Evolutionary conservation across 768 basidiomycete genomes (phyloP).

Genomic region (Mycena filopes): DNA sequence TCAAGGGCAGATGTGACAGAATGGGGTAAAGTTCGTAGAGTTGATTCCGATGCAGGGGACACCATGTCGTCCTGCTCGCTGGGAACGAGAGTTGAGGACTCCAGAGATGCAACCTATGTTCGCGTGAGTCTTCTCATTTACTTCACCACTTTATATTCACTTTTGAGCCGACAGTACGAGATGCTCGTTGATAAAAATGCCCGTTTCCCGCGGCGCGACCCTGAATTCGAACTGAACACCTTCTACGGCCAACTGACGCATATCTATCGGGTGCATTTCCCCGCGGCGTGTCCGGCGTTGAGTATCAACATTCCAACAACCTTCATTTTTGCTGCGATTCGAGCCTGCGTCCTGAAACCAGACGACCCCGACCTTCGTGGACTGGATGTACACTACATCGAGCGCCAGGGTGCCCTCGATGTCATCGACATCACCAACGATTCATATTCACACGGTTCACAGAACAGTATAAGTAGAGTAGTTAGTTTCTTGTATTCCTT

Average conservation of each 20-base stretch:
- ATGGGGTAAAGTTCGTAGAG: slow-evolving; percentile 43
- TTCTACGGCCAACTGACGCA: slow-evolving; percentile 47
- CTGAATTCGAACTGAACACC: slow-evolving; percentile 19
- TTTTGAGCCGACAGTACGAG: slow-evolving; percentile 40
- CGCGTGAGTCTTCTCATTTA: slow-evolving; percentile 37
- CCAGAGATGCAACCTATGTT: slow-evolving; percentile 46
- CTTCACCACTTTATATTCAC: not conserved
- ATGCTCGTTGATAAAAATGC: not conserved
- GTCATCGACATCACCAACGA: slow-evolving; percentile 41
- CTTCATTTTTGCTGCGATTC: slow-evolving; percentile 40
- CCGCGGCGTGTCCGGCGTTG: slow-evolving; percentile 26
- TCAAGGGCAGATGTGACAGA: slow-evolving; percentile 31
- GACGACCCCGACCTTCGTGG: slow-evolving; percentile 5
- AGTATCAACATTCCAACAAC: slow-evolving; percentile 16
- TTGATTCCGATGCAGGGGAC: slow-evolving; percentile 44
- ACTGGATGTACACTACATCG: slow-evolving; percentile 36
- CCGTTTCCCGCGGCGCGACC: too few species aligned
- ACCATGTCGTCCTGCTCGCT: slow-evolving; percentile 35
- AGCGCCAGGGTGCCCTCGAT: slow-evolving; percentile 22
- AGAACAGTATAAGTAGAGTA: too few species aligned
- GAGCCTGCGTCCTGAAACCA: slow-evolving; percentile 27
- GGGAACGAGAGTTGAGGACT: slow-evolving; percentile 21
- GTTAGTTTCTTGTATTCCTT: too few species aligned
- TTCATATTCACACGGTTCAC: too few species aligned
- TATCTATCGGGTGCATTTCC: slow-evolving; percentile 18